These are phyloP conservation scores for Plantago lanceolata DNA, from an alignment of 305 asterid genomes.

Conservation along the genomic window DNA sequence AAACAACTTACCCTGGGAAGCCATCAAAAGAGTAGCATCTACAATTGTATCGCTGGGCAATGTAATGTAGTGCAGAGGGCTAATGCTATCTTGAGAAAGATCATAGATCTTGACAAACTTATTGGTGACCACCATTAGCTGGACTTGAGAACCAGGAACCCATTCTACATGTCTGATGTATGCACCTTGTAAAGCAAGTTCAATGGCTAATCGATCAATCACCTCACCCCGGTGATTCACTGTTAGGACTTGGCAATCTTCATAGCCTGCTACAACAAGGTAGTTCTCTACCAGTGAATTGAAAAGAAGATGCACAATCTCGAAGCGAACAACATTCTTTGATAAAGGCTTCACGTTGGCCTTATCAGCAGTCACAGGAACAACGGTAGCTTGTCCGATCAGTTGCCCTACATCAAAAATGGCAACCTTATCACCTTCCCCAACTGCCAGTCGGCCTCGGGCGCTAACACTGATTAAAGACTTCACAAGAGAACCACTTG, in stretches of 20 bases:
- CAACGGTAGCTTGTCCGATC: conserved; percentile 91
- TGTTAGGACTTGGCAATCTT: conserved; percentile 97
- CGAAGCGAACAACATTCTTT: conserved; percentile 91
- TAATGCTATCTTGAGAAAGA: conserved; percentile 89
- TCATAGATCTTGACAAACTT: conserved; percentile 90
- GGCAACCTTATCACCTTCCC: conserved; percentile 99
- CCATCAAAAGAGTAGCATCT: conserved; percentile 79
- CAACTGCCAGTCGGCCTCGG: conserved; percentile 98
- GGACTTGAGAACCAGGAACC: conserved; percentile 99
- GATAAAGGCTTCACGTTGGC: conserved; percentile 98
- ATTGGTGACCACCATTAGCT: conserved; percentile 91
- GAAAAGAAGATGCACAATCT: conserved; percentile 88
- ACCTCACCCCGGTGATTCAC: conserved; percentile 97
- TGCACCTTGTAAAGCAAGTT: conserved; percentile 98
- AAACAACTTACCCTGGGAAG: conserved; percentile 73
- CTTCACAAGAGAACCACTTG: conserved; percentile 92
- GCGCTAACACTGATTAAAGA: conserved; percentile 82
- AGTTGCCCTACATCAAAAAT: conserved; percentile 97
- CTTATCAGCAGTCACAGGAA: conserved; percentile 98
- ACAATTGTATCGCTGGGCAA: conserved; percentile 72
- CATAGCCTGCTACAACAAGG: conserved; percentile 97
- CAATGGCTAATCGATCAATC: conserved; percentile 90
- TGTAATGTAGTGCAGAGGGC: conserved; percentile 90
- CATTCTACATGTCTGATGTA: conserved; percentile 85
- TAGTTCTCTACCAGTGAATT: conserved; percentile 81